Evolutionary conservation across 1,284 basidiomycete genomes (phyloP).

Genomic region (Cutaneotrichosporon sp.): DNA sequence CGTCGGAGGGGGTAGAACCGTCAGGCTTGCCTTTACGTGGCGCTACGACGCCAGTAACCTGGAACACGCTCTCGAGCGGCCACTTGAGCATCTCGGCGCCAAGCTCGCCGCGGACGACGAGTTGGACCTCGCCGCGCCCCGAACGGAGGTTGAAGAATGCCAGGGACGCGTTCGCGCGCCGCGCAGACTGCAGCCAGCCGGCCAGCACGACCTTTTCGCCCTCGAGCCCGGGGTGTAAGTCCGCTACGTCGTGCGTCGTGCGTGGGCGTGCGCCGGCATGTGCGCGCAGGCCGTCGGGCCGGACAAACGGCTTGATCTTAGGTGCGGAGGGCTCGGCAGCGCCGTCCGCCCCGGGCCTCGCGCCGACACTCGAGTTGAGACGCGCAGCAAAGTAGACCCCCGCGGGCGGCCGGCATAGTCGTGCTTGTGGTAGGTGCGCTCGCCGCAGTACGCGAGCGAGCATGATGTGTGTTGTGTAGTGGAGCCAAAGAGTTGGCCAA

Average conservation of each 20-base stretch:
- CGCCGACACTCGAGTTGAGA: neutral
- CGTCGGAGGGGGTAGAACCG: slow-evolving; percentile 52
- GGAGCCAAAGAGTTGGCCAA: neutral
- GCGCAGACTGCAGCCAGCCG: slow-evolving; percentile 71
- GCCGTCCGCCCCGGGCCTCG: no score
- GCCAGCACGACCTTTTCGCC: slow-evolving; percentile 61
- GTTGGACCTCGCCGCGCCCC: slow-evolving; percentile 64
- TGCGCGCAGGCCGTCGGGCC: slow-evolving; percentile 2
- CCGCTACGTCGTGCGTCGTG: slow-evolving; percentile 59
- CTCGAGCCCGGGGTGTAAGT: slow-evolving; percentile 55
- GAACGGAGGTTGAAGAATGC: slow-evolving; percentile 63
- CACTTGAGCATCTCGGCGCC: slow-evolving; percentile 56
- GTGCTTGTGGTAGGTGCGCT: neutral
- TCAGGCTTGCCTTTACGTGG: slow-evolving; percentile 53
- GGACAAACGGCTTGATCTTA: slow-evolving; percentile 9
- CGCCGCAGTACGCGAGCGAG: neutral
- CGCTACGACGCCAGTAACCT: slow-evolving; percentile 65
- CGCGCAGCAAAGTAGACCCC: neutral
- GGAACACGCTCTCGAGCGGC: slow-evolving; percentile 69
- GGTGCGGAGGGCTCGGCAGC: neutral
- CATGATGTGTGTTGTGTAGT: neutral
- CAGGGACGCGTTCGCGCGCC: slow-evolving; percentile 40
- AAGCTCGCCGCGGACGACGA: slow-evolving; percentile 54
- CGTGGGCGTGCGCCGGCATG: slow-evolving; percentile 18
- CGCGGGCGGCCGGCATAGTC: neutral